Percentiles rank a stretch among this genome's conserved stretches.
phyloP scores from a whole-genome alignment of 2,329 filamentous ascomycete genomes.

The Fusarium penzigii region DNA sequence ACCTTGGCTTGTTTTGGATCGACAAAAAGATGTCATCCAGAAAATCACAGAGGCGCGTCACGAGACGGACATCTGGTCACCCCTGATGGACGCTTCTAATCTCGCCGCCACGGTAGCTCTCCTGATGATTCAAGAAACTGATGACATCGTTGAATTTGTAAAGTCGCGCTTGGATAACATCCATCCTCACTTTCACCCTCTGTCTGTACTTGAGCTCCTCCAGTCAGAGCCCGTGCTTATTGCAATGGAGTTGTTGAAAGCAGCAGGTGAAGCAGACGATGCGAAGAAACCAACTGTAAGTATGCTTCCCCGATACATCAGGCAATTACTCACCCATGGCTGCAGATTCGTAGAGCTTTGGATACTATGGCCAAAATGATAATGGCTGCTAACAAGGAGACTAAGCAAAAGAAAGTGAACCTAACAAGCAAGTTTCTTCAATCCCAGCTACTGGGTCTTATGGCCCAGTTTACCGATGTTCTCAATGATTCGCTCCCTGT shows the following conservation, averaged over 20 bases:
- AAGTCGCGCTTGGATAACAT: slow-evolving; percentile 69
- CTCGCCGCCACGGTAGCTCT: slow-evolving; percentile 59
- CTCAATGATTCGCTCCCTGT: slow-evolving; percentile 69
- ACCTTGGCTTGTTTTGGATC: slow-evolving; percentile 81
- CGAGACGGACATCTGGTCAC: slow-evolving; percentile 61
- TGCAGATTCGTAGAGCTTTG: slow-evolving; percentile 50
- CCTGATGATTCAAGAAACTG: slow-evolving; percentile 57
- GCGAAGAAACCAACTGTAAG: slow-evolving; percentile 59
- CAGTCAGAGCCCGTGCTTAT: slow-evolving; percentile 74
- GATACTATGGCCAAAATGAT: slow-evolving; percentile 47
- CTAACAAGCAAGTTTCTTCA: slow-evolving; percentile 76
- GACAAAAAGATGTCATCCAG: slow-evolving; percentile 75
- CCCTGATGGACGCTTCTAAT: slow-evolving; percentile 58
- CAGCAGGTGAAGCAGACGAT: slow-evolving; percentile 68
- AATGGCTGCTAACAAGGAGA: slow-evolving; percentile 41
- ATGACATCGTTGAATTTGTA: slow-evolving; percentile 63
- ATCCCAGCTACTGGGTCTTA: slow-evolving; percentile 80
- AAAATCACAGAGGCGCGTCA: slow-evolving; percentile 79
- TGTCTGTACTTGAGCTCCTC: slow-evolving; percentile 68
- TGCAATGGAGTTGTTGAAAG: slow-evolving; percentile 79
- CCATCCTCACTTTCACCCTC: slow-evolving; percentile 68
- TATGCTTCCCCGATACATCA: neutral
- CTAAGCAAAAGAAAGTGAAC: slow-evolving; percentile 52
- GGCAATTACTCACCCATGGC: slow-evolving; percentile 25
- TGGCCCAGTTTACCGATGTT: slow-evolving; percentile 76